Evolutionary conservation across 148 eudicot species (phyloP).

Genomic region (Heliamphora exappendiculata): DNA sequence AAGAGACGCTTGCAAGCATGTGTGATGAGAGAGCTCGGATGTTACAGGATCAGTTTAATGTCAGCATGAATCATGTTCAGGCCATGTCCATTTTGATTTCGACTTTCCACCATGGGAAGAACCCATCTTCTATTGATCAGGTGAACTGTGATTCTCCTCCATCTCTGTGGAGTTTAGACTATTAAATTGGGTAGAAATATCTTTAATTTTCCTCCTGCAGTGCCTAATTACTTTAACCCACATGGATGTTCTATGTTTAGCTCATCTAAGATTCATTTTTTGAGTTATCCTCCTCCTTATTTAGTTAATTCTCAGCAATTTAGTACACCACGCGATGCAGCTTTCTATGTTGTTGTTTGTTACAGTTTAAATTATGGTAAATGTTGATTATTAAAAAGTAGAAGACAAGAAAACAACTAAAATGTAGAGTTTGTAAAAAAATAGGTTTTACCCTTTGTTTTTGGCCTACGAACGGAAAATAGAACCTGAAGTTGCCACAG

Average conservation of each 20-base stretch:
- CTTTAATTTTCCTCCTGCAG: neutral
- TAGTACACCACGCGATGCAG: neutral
- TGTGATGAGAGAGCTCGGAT: slow-evolving; percentile 99
- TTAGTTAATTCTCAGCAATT: neutral
- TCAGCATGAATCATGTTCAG: slow-evolving; percentile 93
- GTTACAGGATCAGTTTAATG: slow-evolving; percentile 98
- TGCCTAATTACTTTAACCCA: neutral
- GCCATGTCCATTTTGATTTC: slow-evolving; percentile 88
- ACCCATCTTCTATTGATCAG: slow-evolving; percentile 95
- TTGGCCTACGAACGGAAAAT: too few relatives aligned
- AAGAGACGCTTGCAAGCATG: slow-evolving; percentile 77
- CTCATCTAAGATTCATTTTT: too few relatives aligned
- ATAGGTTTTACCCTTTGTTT: too few relatives aligned
- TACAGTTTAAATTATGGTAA: too few relatives aligned
- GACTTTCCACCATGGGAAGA: slow-evolving; percentile 83
- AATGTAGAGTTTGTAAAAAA: too few relatives aligned
- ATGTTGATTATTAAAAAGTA: too few relatives aligned
- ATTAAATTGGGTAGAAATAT: neutral
- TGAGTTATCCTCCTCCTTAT: neutral
- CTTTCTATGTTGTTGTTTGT: neutral
- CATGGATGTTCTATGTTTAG: too few relatives aligned
- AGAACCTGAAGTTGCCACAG: too few relatives aligned
- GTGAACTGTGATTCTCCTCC: slow-evolving; percentile 23
- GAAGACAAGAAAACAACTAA: too few relatives aligned
- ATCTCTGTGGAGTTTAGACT: neutral